Evolutionary conservation across 495 filamentous ascomycete species (phyloP).

Genomic region (Neurospora sp.): DNA sequence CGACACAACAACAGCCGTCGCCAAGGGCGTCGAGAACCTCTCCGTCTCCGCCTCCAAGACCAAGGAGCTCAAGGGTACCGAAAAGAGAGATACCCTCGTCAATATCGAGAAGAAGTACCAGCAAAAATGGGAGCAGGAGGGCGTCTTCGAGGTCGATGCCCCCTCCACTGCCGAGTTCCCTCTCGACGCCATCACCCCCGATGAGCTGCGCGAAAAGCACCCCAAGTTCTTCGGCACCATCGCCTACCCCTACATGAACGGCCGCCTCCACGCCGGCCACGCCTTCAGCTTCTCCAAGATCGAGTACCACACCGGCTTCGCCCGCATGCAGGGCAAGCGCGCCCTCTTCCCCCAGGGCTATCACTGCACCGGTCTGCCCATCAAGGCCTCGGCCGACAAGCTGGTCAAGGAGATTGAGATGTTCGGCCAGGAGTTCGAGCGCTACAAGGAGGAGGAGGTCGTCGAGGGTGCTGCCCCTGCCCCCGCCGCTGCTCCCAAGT

Average conservation of each 20-base stretch:
- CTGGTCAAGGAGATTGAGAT: slow-evolving; percentile 75
- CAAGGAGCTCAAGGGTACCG: slow-evolving; percentile 53
- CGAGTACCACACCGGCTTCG: slow-evolving; percentile 69
- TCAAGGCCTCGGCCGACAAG: slow-evolving; percentile 96
- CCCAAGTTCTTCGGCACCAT: slow-evolving; percentile 93
- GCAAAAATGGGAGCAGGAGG: slow-evolving; percentile 64
- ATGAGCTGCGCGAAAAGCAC: slow-evolving; percentile 63
- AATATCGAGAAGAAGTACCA: slow-evolving; percentile 91
- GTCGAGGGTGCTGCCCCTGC: slow-evolving; percentile 11
- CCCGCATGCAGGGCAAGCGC: slow-evolving; percentile 81
- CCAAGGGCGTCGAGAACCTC: slow-evolving; percentile 26
- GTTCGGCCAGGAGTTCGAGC: slow-evolving; percentile 82
- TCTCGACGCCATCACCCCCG: slow-evolving; percentile 53
- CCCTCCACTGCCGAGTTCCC: slow-evolving; percentile 68
- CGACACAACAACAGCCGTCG: slow-evolving; percentile 21
- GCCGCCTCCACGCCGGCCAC: slow-evolving; percentile 85
- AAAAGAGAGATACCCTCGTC: slow-evolving; percentile 84
- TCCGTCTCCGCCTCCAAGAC: slow-evolving; percentile 36
- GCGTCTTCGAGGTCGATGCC: slow-evolving; percentile 76
- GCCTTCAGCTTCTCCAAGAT: slow-evolving; percentile 82
- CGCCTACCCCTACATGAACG: slow-evolving; percentile 95
- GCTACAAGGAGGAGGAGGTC: slow-evolving; percentile 52
- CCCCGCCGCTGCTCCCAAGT: slow-evolving; percentile 23
- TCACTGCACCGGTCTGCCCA: slow-evolving; percentile 96
- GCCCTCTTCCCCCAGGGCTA: slow-evolving; percentile 83